phyloP scores from a whole-genome alignment of 345 rosid genomes.

The Linum trigynum region DNA sequence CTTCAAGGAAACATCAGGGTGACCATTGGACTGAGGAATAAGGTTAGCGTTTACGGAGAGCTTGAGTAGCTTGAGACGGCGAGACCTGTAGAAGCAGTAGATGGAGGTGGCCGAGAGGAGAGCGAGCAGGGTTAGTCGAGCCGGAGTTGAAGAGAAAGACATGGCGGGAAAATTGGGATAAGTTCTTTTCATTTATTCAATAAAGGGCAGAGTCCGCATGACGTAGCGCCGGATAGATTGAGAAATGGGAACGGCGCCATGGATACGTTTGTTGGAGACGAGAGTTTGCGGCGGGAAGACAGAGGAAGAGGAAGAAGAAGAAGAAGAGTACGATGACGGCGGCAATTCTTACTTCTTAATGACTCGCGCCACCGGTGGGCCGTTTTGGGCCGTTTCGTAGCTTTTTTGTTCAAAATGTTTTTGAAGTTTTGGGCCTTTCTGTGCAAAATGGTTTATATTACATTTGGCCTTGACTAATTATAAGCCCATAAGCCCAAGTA shows the following conservation, averaged over 20 bases:
- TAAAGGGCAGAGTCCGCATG: background rate
- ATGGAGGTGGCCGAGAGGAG: constrained; percentile 74
- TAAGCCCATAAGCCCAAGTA: no score
- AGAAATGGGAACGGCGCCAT: background rate
- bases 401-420: no score
- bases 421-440: no score
- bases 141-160: constrained; percentile 40
- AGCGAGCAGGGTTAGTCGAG: constrained; percentile 58
- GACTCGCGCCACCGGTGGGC: no score
- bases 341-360: no score
- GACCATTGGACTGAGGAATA: background rate
- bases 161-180: constrained; percentile 14
- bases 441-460: no score
- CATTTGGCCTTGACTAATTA: no score
- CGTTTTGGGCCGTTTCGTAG: no score
- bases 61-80: constrained; percentile 40
- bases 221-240: no score
- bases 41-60: constrained; percentile 21
- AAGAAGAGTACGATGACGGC: no score
- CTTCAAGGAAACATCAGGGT: no score
- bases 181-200: background rate
- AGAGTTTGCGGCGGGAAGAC: background rate
- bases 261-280: background rate
- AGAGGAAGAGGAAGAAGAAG: no score
- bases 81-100: constrained; percentile 72